Evolutionary conservation across 495 filamentous ascomycete genomes (phyloP).

Genomic region (Astrothelium macrocarpum): DNA sequence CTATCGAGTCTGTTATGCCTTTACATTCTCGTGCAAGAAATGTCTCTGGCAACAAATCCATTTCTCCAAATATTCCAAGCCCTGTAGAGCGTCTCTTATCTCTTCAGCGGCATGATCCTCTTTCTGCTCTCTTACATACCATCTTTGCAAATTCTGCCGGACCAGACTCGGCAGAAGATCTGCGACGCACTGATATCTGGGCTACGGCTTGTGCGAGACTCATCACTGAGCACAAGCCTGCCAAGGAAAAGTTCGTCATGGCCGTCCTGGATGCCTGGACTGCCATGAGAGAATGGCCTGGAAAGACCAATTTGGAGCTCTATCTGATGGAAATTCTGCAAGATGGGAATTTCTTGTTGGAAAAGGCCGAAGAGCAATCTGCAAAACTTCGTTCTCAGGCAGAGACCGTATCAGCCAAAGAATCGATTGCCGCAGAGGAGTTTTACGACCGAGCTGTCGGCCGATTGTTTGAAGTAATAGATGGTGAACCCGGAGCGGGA

Average conservation of each 20-base stretch:
- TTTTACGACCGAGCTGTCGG: constrained; percentile 80
- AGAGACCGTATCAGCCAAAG: constrained; percentile 51
- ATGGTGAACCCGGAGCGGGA: constrained; percentile 60
- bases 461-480: constrained; percentile 75
- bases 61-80: constrained; percentile 24
- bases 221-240: constrained; percentile 48
- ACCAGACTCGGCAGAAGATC: constrained; percentile 66
- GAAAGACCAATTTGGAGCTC: constrained; percentile 77
- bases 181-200: constrained; percentile 70
- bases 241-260: constrained; percentile 56
- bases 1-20: constrained; percentile 71
- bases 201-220: constrained; percentile 77
- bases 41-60: constrained; percentile 37
- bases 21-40: constrained; percentile 47
- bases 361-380: constrained; percentile 59
- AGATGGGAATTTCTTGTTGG: constrained; percentile 81
- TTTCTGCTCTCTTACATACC: constrained; percentile 78
- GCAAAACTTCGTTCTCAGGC: constrained; percentile 48
- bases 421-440: constrained; percentile 72
- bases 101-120: constrained; percentile 77
- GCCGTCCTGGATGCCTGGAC: constrained; percentile 76
- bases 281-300: constrained; percentile 77
- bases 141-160: constrained; percentile 79
- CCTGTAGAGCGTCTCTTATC: constrained; percentile 61
- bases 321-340: constrained; percentile 90